These are phyloP conservation scores for Fomitopsis schrenkii DNA, from an alignment of 1,284 basidiomycete species.

Conservation along the genomic window DNA sequence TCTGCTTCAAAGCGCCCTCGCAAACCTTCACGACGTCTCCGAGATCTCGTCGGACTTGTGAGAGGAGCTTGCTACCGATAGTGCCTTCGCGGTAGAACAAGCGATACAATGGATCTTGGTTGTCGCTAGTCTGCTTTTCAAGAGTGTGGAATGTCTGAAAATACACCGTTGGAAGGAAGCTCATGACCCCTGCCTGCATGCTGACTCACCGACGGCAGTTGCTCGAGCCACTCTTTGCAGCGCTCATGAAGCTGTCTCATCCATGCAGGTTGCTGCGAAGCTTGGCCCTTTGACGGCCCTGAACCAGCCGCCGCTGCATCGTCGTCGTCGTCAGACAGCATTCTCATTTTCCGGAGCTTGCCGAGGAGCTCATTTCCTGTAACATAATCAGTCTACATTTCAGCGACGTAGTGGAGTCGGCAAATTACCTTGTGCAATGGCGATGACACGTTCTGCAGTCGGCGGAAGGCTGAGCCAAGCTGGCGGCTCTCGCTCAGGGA, in stretches of 20 bases:
- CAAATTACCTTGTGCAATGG: constrained; percentile 78
- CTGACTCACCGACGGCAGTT: constrained; percentile 65
- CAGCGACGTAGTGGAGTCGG: neutral
- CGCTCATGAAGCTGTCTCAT: constrained; percentile 82
- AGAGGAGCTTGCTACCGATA: constrained; percentile 75
- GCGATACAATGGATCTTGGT: constrained; percentile 81
- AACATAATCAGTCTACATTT: constrained; percentile 1
- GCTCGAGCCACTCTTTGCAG: constrained; percentile 78
- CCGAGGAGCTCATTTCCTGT: constrained; percentile 78
- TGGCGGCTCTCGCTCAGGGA: constrained; percentile 90
- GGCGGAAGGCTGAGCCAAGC: constrained; percentile 90
- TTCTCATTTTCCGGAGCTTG: constrained; percentile 90
- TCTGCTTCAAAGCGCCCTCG: constrained; percentile 86
- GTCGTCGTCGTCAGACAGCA: constrained; percentile 83
- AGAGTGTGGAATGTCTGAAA: constrained; percentile 59
- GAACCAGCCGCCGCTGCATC: constrained; percentile 53
- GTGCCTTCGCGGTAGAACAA: constrained; percentile 87
- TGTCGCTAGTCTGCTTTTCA: constrained; percentile 60
- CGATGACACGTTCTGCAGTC: constrained; percentile 88
- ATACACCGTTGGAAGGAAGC: constrained; percentile 8
- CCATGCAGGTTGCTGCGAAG: constrained; percentile 84
- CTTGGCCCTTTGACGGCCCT: constrained; percentile 54
- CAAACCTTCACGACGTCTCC: constrained; percentile 81
- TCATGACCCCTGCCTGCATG: constrained; percentile 1
- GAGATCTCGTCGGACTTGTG: constrained; percentile 77